Conservation (phyloP, 345 rosid species). For the Heritiera littoralis region DNA sequence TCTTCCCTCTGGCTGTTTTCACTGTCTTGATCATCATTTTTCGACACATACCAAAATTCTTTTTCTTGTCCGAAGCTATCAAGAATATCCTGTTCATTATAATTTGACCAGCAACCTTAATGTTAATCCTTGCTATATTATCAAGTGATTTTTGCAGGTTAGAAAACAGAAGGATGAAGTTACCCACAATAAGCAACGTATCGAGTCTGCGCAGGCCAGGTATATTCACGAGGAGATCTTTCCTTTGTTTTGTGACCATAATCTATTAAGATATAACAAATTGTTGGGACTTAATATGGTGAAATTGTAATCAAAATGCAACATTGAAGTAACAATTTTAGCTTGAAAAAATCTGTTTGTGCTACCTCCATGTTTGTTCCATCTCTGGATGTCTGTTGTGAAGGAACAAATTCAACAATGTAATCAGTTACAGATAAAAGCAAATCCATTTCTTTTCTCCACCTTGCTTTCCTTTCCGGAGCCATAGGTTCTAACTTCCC, state of each 20-base stretch:
- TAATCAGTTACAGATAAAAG: slow-evolving; percentile 80
- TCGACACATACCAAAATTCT: slow-evolving; percentile 87
- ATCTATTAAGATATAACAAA: slow-evolving; percentile 43
- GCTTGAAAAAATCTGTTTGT: too few species aligned
- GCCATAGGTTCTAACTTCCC: slow-evolving; percentile 77
- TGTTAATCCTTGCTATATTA: background rate
- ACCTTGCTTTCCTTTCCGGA: slow-evolving; percentile 66
- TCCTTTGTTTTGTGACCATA: slow-evolving; percentile 86
- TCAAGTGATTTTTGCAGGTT: background rate
- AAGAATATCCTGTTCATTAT: slow-evolving; percentile 53
- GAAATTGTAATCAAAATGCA: background rate
- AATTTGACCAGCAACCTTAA: slow-evolving; percentile 15
- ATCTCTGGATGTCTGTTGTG: slow-evolving; percentile 64
- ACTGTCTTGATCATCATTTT: slow-evolving; percentile 54
- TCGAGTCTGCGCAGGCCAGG: slow-evolving; percentile 91
- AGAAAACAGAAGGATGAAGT: slow-evolving; percentile 5
- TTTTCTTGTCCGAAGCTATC: slow-evolving; percentile 69
- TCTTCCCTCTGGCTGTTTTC: slow-evolving; percentile 60
- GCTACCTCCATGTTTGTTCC: slow-evolving; percentile 68
- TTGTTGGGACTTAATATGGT: background rate
- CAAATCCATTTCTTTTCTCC: slow-evolving; percentile 92
- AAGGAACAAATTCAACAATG: slow-evolving; percentile 82
- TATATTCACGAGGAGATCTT: slow-evolving; percentile 78
- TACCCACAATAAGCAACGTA: slow-evolving; percentile 76
- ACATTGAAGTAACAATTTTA: background rate